A percentile compares a stretch with the other conserved stretches of the same genome.
phyloP scores from a whole-genome alignment of 1,284 basidiomycete genomes.

The Cryptococcus wingfieldii region DNA sequence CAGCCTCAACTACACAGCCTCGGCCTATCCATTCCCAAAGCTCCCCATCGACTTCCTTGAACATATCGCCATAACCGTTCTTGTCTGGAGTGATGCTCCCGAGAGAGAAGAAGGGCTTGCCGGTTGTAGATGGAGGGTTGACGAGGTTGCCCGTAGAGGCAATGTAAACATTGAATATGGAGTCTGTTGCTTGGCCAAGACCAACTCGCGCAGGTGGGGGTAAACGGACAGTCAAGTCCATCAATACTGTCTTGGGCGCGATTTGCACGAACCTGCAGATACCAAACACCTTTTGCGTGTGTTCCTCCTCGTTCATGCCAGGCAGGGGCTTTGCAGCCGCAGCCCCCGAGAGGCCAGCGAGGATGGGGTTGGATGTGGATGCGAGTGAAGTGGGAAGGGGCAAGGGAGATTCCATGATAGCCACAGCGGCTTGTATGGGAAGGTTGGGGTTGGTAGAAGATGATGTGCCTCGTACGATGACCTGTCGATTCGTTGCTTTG shows the following conservation, averaged over 20 bases:
- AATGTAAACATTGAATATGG: slow-evolving; percentile 38
- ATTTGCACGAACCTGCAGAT: slow-evolving; percentile 50
- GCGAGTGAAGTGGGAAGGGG: slow-evolving; percentile 31
- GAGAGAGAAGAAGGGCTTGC: slow-evolving; percentile 32
- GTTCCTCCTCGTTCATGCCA: slow-evolving; percentile 41
- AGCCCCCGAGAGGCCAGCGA: slow-evolving; percentile 11
- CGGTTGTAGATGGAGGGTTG: slow-evolving; percentile 45
- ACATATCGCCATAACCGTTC: slow-evolving; percentile 49
- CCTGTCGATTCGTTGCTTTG: slow-evolving; percentile 48
- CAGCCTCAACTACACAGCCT: slow-evolving; percentile 44
- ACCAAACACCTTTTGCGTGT: slow-evolving; percentile 49
- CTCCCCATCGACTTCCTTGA: slow-evolving; percentile 47
- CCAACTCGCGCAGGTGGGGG: slow-evolving; percentile 31
- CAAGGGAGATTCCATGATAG: slow-evolving; percentile 49
- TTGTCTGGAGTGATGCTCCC: slow-evolving; percentile 42
- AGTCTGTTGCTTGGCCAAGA: background rate
- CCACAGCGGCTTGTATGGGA: slow-evolving; percentile 42
- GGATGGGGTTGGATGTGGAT: slow-evolving; percentile 20
- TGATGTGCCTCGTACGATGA: slow-evolving; percentile 48
- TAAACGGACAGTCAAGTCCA: slow-evolving; percentile 48
- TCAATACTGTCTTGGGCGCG: slow-evolving; percentile 40
- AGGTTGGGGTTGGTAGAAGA: slow-evolving; percentile 25
- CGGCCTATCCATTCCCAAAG: slow-evolving; percentile 50
- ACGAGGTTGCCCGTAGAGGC: slow-evolving; percentile 46
- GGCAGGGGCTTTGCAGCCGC: slow-evolving; percentile 17